Conservation (phyloP, 2,329 filamentous ascomycete genomes). For the Aspergillus alliaceus region DNA sequence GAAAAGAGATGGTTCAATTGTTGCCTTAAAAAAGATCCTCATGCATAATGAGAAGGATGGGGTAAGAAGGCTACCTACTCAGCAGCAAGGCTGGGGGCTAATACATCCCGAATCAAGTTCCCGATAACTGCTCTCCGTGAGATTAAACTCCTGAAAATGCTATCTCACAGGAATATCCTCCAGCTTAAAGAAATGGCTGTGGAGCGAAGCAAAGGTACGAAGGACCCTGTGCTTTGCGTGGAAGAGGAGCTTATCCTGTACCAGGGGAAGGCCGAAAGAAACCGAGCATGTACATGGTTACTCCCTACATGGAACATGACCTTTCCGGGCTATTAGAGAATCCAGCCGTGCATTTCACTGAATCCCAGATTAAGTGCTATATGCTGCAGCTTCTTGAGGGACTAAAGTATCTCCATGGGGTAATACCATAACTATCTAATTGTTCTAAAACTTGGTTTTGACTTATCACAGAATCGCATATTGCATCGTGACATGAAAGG, state of each 20-base stretch:
- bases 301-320: constrained; percentile 98
- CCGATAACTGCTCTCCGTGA: constrained; percentile 97
- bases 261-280: constrained; percentile 73
- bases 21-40: constrained; percentile 96
- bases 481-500: constrained; percentile 96
- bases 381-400: constrained; percentile 91
- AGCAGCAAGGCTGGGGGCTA: neutral
- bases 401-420: constrained; percentile 82
- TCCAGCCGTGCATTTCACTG: constrained; percentile 80
- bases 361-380: constrained; percentile 96
- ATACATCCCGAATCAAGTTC: constrained; percentile 55
- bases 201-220: constrained; percentile 66
- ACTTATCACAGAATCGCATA: constrained; percentile 62
- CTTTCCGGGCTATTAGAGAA: constrained; percentile 97
- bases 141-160: constrained; percentile 93
- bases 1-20: constrained; percentile 69
- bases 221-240: neutral
- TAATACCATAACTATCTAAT: constrained; percentile 25
- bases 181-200: constrained; percentile 94
- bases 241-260: constrained; percentile 19
- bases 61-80: constrained; percentile 46
- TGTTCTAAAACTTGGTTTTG: constrained; percentile 8
- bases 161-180: constrained; percentile 88
- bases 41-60: constrained; percentile 99
- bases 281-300: constrained; percentile 95